Evolutionary conservation across 2,329 filamentous ascomycete species (phyloP).

Genomic region (Colletotrichum sp.): DNA sequence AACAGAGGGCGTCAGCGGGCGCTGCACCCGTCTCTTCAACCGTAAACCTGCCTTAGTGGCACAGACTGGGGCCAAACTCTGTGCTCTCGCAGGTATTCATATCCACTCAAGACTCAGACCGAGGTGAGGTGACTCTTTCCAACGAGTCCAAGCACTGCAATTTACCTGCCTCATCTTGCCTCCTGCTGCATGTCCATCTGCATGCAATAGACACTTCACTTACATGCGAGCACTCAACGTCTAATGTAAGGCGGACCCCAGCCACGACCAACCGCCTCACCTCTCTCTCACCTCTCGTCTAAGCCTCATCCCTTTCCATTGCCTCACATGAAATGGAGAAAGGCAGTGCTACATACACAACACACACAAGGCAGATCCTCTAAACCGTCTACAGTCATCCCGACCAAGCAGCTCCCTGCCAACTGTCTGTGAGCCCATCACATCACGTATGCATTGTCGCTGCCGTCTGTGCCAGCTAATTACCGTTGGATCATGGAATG

Average conservation of each 20-base stretch:
- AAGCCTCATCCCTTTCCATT: not conserved
- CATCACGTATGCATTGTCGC: not conserved
- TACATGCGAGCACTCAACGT: not conserved
- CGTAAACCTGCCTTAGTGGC: not conserved
- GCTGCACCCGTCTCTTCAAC: not conserved
- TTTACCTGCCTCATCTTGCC: not conserved
- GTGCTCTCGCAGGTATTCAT: slow-evolving; percentile 11
- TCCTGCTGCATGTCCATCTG: not conserved
- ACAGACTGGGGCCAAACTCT: slow-evolving; percentile 21
- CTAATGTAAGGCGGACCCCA: not conserved
- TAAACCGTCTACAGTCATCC: not conserved
- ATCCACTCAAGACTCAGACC: not conserved
- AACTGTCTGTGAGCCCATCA: not conserved
- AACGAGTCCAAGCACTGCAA: not conserved
- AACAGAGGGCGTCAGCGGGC: not conserved
- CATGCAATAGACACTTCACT: not conserved
- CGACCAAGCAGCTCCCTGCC: not conserved
- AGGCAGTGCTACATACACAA: not conserved
- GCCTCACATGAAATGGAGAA: not conserved
- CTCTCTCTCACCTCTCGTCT: not conserved
- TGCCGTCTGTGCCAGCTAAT: not conserved
- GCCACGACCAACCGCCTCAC: not conserved
- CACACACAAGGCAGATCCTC: not conserved
- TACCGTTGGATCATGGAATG: not conserved
- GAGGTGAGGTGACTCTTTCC: not conserved